Base-by-base conservation (phyloP, 495 filamentous ascomycete species). In the Wilcoxina mikolae region DNA sequence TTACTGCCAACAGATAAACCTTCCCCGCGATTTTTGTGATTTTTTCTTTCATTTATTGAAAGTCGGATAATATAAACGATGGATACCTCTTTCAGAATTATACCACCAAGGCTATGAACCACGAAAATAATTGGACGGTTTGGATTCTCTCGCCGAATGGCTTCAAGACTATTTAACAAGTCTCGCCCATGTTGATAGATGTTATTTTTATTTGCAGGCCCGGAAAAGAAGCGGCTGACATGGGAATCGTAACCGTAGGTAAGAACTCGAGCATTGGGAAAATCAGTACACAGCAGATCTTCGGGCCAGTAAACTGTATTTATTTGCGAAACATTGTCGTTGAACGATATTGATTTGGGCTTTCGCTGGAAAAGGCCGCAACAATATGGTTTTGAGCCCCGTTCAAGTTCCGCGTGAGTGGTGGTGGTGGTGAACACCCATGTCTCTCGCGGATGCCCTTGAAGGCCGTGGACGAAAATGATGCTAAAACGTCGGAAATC, bases 381-480 rank as follows among this genome's bases (percentile, higher is more conserved):
- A 35, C 5, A 35, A 7, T 7, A 15, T 15, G 31, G n/a, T n/a
- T 15, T 35, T 5, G 31, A 5, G 5, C 15, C 31, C 15, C 15
- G 31, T 35, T 35, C 31, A 35, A 5, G 15, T 35, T 15, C 15
- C 15, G 31, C 15, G 5, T 35, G 5, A 35, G 5, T 15, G 31
- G 31, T 35, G 15, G 31, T 15, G 31, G 31, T 15, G 15, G 31
- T 7, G 15, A 7, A 35, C 5, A 35, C 64, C 67, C 65, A 70
- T n/a, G 67, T 70, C 29, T 25, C 53, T 50, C 35, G 45, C 10
- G 68, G 68, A 59, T 68, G 65, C 7, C 67, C 68, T 41, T 64
- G 27, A 24, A 69, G 56, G 52, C 68, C 67, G 54, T 67, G 65
- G 28, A 69, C 56, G 31, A 69, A 67, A 27, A 70, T 46, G 33